Evolutionary conservation across 176 grass and related monocot species (phyloP).

Genomic region (Zoysia pacifica): DNA sequence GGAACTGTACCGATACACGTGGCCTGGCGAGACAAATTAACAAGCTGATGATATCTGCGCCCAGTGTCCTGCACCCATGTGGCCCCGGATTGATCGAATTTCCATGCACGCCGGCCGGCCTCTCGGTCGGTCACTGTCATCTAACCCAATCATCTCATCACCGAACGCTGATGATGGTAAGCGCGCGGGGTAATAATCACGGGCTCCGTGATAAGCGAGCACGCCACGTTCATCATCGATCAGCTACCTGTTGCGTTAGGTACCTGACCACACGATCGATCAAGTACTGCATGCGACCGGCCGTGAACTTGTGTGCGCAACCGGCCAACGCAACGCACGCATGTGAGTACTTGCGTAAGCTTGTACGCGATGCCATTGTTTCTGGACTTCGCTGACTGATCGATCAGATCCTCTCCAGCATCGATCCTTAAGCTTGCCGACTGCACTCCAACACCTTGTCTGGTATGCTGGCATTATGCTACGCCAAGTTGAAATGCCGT

Average conservation of each 20-base stretch:
- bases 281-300: background rate
- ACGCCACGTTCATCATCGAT: constrained; percentile 8
- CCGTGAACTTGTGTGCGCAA: constrained; percentile 31
- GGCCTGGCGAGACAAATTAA: background rate
- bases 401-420: background rate
- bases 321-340: too few species aligned
- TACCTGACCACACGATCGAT: background rate
- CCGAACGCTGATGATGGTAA: background rate
- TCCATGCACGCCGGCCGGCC: too few species aligned
- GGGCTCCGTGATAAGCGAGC: constrained; percentile 15
- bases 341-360: constrained; percentile 18
- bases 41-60: background rate
- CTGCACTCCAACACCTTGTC: too few species aligned
- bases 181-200: background rate
- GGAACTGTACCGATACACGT: background rate
- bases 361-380: background rate
- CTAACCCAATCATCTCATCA: background rate
- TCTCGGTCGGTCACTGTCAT: background rate
- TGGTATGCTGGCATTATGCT: too few species aligned
- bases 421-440: too few species aligned
- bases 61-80: background rate
- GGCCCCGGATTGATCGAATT: background rate
- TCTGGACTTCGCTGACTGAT: background rate
- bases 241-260: too few species aligned
- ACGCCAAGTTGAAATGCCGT: too few species aligned